These are phyloP conservation scores for Prunus mume DNA, from an alignment of 306 rosid genomes.

Conservation along the genomic window DNA sequence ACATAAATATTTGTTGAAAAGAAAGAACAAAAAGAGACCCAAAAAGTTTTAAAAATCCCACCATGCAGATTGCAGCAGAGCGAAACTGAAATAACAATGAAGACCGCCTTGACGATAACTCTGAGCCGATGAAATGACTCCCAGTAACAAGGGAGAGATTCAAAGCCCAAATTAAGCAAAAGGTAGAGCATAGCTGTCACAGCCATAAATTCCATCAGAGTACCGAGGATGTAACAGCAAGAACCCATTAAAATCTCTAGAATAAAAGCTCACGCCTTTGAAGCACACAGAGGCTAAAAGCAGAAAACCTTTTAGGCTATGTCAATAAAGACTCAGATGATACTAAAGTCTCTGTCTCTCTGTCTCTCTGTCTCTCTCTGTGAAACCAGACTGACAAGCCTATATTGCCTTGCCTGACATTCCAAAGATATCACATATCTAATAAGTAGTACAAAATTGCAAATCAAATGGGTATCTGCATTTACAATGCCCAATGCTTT, in stretches of 20 bases:
- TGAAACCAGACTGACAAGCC: slow-evolving; percentile 34
- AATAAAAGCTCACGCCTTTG: slow-evolving; percentile 34
- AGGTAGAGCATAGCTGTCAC: slow-evolving; percentile 57
- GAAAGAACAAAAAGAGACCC: not conserved
- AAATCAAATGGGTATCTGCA: slow-evolving; percentile 21
- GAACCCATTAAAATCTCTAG: slow-evolving; percentile 37
- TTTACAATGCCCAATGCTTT: slow-evolving; percentile 33
- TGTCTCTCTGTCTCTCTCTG: not conserved
- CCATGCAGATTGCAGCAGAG: slow-evolving; percentile 27
- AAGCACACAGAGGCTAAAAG: slow-evolving; percentile 34
- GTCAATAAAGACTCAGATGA: slow-evolving; percentile 53
- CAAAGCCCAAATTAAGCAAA: slow-evolving; percentile 54
- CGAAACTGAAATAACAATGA: no score
- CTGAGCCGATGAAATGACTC: slow-evolving; percentile 35
- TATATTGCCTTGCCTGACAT: slow-evolving; percentile 53
- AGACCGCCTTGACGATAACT: slow-evolving; percentile 25
- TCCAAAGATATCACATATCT: slow-evolving; percentile 40
- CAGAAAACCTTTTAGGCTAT: slow-evolving; percentile 36
- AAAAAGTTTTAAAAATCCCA: slow-evolving; percentile 27
- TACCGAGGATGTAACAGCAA: slow-evolving; percentile 58
- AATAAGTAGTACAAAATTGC: slow-evolving; percentile 11
- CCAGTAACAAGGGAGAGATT: slow-evolving; percentile 21
- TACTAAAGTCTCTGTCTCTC: not conserved
- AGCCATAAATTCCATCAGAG: slow-evolving; percentile 78
- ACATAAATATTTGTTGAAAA: not conserved